These are phyloP conservation scores for Pugionium cornutum DNA, from an alignment of 345 rosid genomes.

Conservation along the genomic window DNA sequence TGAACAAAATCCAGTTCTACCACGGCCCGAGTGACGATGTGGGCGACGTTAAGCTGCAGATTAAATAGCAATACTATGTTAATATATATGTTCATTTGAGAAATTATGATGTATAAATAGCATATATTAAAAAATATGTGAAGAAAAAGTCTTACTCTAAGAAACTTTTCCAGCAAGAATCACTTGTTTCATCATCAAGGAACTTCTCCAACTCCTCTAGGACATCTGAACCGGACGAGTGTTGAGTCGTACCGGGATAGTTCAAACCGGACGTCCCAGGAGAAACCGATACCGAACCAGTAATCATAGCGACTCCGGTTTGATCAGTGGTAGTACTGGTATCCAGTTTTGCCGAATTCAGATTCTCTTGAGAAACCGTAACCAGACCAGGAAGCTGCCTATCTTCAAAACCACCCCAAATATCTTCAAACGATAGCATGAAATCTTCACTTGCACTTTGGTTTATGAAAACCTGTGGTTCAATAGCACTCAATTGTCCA, in stretches of 20 bases:
- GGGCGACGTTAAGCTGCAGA: slow-evolving; percentile 49
- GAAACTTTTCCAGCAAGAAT: slow-evolving; percentile 68
- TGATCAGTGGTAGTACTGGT: slow-evolving; percentile 21
- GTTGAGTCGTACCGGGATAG: slow-evolving; percentile 32
- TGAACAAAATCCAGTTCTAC: slow-evolving; percentile 38
- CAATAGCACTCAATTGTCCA: slow-evolving; percentile 10
- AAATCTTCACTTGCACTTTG: slow-evolving; percentile 27
- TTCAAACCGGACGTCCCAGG: slow-evolving; percentile 31
- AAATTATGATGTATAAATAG: slow-evolving; percentile 1
- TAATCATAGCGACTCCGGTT: slow-evolving; percentile 18
- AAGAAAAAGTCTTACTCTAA: slow-evolving; percentile 46
- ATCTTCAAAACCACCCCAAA: slow-evolving; percentile 37
- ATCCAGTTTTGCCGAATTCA: slow-evolving; percentile 26
- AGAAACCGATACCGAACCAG: slow-evolving; percentile 40
- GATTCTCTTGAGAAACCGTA: slow-evolving; percentile 33
- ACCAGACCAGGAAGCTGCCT: slow-evolving; percentile 50
- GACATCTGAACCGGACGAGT: slow-evolving; percentile 29
- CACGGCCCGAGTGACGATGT: slow-evolving; percentile 43
- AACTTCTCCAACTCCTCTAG: slow-evolving; percentile 65
- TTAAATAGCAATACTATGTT: slow-evolving; percentile 8
- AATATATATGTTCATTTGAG: slow-evolving; percentile 1
- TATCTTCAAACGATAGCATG: slow-evolving; percentile 27
- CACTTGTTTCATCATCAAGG: slow-evolving; percentile 57
- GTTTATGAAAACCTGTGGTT: slow-evolving; percentile 25
- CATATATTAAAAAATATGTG: neutral